Percentiles rank a stretch among this genome's conserved stretches.
Conservation (phyloP, 2,329 filamentous ascomycete genomes). For the Penicillium sp. region DNA sequence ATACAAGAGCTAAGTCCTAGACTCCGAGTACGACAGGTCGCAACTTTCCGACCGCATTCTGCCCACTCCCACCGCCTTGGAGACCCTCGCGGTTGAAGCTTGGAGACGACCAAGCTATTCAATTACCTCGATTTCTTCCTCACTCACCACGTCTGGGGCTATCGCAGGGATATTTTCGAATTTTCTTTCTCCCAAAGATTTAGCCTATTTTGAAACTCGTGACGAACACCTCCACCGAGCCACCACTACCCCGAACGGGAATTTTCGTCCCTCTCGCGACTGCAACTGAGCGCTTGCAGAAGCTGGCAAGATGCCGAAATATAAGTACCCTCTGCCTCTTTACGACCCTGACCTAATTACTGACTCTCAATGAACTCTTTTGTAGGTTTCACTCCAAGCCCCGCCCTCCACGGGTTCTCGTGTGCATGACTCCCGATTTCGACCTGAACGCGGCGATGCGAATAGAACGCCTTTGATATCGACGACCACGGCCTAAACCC, state of each 20-base stretch:
- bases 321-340: constrained; percentile 61
- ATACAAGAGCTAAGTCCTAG: too few species aligned
- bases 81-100: constrained; percentile 19
- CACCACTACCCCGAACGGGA: constrained; percentile 19
- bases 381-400: constrained; percentile 57
- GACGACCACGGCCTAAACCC: not conserved
- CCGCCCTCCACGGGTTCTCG: not conserved
- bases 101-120: constrained; percentile 14
- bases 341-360: constrained; percentile 25
- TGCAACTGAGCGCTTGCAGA: constrained; percentile 27
- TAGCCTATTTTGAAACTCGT: not conserved
- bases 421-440: constrained; percentile 9
- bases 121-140: constrained; percentile 2
- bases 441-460: constrained; percentile 16
- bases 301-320: constrained; percentile 77
- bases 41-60: constrained; percentile 13
- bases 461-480: constrained; percentile 7
- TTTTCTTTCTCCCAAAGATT: not conserved
- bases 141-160: not conserved
- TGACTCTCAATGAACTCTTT: constrained; percentile 67
- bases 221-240: not conserved
- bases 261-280: constrained; percentile 31
- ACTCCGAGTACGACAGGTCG: too few species aligned
- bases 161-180: not conserved
- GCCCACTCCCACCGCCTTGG: constrained; percentile 18